Conservation (phyloP, 768 basidiomycete genomes). For the Rhodotorula kratochvilovae region DNA sequence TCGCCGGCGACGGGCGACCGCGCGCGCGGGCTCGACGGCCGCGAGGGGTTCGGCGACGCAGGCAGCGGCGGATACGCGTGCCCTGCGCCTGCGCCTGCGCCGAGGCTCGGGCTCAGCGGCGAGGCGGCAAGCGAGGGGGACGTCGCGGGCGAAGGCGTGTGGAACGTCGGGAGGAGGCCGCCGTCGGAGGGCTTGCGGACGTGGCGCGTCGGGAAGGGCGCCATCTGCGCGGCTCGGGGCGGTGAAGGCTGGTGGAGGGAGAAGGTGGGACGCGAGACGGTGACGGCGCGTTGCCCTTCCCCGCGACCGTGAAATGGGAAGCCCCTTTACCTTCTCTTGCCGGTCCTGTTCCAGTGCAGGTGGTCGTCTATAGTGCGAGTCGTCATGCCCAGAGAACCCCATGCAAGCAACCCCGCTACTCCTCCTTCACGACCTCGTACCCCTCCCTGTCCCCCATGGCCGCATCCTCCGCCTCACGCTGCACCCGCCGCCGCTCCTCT, state of each 20-base stretch:
- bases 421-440: not conserved
- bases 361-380: too few species aligned
- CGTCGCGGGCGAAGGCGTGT: constrained; percentile 3
- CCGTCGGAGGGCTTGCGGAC: not conserved
- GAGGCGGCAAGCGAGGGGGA: not conserved
- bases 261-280: too few species aligned
- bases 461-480: not conserved
- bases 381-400: too few species aligned
- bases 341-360: too few species aligned
- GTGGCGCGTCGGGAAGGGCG: constrained; percentile 22
- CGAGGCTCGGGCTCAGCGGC: not conserved
- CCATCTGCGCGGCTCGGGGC: not conserved
- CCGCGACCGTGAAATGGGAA: too few species aligned
- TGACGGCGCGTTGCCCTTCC: too few species aligned
- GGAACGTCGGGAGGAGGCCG: constrained; percentile 15
- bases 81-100: not conserved
- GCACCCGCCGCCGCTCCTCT: not conserved
- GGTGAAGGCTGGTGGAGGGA: not conserved
- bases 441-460: not conserved
- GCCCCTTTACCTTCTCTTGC: too few species aligned
- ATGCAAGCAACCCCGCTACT: too few species aligned
- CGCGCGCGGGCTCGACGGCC: not conserved
- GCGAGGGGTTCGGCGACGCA: not conserved
- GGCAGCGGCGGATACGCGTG: not conserved
- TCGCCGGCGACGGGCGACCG: not conserved